These are phyloP conservation scores for Termitomyces sp. DNA, from an alignment of 768 basidiomycete species.

Conservation along the genomic window DNA sequence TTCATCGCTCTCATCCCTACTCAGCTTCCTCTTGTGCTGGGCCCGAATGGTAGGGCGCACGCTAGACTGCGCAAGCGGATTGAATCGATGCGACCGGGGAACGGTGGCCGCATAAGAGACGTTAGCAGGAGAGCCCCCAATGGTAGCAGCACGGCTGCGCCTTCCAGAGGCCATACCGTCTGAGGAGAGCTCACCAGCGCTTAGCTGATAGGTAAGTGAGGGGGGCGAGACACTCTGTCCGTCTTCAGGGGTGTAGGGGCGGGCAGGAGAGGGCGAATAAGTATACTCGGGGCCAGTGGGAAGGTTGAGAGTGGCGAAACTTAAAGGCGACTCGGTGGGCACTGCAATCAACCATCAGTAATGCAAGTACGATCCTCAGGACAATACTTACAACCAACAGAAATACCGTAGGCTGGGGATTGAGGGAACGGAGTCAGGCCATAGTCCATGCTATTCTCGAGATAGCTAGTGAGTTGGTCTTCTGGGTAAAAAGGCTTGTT, in stretches of 20 bases:
- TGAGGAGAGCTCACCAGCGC: conserved; percentile 68
- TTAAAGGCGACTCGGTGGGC: conserved; percentile 54
- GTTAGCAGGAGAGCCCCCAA: conserved; percentile 49
- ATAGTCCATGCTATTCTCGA: conserved; percentile 52
- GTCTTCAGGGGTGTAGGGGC: conserved; percentile 67
- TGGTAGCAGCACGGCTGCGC: conserved; percentile 41
- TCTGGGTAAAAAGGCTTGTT: conserved; percentile 41
- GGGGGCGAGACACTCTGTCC: conserved; percentile 62
- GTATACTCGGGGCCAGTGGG: conserved; percentile 42
- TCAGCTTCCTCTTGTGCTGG: conserved; percentile 36
- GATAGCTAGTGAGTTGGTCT: conserved; percentile 37
- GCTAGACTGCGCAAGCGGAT: conserved; percentile 60
- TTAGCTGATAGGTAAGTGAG: conserved; percentile 60
- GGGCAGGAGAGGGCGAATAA: conserved; percentile 56
- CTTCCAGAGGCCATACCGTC: conserved; percentile 61
- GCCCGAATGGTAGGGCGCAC: conserved; percentile 47
- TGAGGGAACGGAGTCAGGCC: conserved; percentile 64
- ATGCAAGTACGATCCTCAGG: conserved; percentile 4
- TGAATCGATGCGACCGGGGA: conserved; percentile 74
- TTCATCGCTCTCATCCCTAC: conserved; percentile 63
- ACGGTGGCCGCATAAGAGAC: conserved; percentile 55
- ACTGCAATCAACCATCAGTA: conserved; percentile 29
- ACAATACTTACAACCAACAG: conserved; percentile 54
- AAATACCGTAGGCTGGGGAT: conserved; percentile 49
- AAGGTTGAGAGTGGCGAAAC: conserved; percentile 59